Conservation (phyloP, 306 rosid genomes). For the Clitoria ternatea region DNA sequence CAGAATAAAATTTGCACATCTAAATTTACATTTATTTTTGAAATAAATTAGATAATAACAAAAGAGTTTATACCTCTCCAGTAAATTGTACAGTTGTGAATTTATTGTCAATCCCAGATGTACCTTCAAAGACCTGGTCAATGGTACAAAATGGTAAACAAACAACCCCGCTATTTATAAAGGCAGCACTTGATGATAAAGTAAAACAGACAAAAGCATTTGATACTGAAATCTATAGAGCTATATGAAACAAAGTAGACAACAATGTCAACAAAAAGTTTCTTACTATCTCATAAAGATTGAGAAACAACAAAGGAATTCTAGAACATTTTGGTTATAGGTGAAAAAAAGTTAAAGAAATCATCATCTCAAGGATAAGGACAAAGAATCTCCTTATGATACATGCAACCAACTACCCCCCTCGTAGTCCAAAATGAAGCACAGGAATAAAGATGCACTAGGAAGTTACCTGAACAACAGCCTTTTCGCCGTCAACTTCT, state of each 20-base stretch:
- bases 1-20: background rate
- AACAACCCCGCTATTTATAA: background rate
- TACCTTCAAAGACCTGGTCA: conserved; percentile 90
- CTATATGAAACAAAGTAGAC: background rate
- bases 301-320: background rate
- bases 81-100: conserved; percentile 97
- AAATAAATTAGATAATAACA: background rate
- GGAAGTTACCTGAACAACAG: conserved; percentile 77
- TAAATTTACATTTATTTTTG: background rate
- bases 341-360: background rate
- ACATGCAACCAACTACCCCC: background rate
- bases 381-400: background rate
- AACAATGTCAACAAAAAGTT: background rate
- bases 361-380: background rate
- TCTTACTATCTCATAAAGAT: background rate
- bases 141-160: background rate
- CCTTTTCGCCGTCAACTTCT: conserved; percentile 97
- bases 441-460: background rate
- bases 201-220: conserved; percentile 2
- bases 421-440: conserved; percentile 8
- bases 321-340: background rate
- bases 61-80: conserved; percentile 69
- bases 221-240: background rate
- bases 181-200: background rate
- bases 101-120: conserved; percentile 98